These are phyloP conservation scores for Naumovozyma baii DNA, from an alignment of 805 yeast species.

Conservation along the genomic window DNA sequence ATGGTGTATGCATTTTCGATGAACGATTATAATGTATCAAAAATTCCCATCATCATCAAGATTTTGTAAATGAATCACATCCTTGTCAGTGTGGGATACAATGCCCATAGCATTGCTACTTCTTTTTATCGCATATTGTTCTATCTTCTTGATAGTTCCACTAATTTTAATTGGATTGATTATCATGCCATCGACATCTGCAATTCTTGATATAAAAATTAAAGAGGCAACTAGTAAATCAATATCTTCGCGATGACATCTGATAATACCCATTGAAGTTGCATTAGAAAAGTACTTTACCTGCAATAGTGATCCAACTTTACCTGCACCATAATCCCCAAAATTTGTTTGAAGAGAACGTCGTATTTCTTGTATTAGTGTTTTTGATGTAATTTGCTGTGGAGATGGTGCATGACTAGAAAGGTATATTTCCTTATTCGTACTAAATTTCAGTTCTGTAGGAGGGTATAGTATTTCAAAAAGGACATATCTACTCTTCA, in stretches of 20 bases:
- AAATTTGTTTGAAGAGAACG: constrained; percentile 49
- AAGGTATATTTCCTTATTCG: constrained; percentile 26
- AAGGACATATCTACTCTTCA: constrained; percentile 73
- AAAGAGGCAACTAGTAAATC: constrained; percentile 61
- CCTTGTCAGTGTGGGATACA: constrained; percentile 34
- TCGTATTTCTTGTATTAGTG: constrained; percentile 45
- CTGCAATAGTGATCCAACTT: constrained; percentile 47
- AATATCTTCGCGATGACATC: constrained; percentile 60
- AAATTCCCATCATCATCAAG: too few relatives aligned
- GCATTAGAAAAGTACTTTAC: constrained; percentile 72
- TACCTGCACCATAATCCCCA: constrained; percentile 73
- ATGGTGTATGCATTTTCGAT: too few relatives aligned
- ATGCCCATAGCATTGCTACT: constrained; percentile 1
- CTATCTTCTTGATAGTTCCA: constrained; percentile 83
- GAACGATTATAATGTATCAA: too few relatives aligned
- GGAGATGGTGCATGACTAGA: constrained; percentile 46
- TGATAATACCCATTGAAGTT: constrained; percentile 76
- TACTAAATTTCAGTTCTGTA: constrained; percentile 5
- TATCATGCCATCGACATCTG: constrained; percentile 38
- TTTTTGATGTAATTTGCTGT: constrained; percentile 37
- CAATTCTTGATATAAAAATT: constrained; percentile 43
- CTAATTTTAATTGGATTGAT: constrained; percentile 61
- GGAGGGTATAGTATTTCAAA: constrained; percentile 72
- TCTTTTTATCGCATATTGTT: constrained; percentile 53
- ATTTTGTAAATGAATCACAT: too few relatives aligned